phyloP scores from a whole-genome alignment of 345 rosid species.

The Durio zibethinus region DNA sequence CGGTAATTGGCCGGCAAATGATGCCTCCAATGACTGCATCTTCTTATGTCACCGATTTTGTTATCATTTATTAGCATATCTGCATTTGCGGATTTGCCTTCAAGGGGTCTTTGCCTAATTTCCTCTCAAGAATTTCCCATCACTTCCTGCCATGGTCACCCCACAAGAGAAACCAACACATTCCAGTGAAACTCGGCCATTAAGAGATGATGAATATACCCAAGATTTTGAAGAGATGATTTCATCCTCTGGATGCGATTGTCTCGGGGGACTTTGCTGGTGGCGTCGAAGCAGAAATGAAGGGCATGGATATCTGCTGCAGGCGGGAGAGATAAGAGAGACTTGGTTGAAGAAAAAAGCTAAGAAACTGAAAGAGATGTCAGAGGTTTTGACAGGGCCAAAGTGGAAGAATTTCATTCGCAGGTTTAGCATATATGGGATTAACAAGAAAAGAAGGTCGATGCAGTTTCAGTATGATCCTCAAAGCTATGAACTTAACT shows the following conservation, averaged over 20 bases:
- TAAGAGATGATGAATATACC: background rate
- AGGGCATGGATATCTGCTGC: slow-evolving; percentile 8
- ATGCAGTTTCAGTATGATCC: slow-evolving; percentile 55
- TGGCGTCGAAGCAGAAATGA: slow-evolving; percentile 24
- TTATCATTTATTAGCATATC: too few species aligned
- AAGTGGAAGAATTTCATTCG: slow-evolving; percentile 64
- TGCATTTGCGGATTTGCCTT: background rate
- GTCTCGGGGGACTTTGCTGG: slow-evolving; percentile 27
- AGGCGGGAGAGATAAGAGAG: slow-evolving; percentile 19
- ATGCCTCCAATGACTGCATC: background rate
- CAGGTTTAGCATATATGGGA: slow-evolving; percentile 31
- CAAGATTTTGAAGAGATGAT: slow-evolving; percentile 36
- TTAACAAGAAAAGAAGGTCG: slow-evolving; percentile 32
- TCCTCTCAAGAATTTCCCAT: too few species aligned
- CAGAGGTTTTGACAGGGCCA: slow-evolving; percentile 54
- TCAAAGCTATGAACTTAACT: slow-evolving; percentile 63
- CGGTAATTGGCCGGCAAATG: background rate
- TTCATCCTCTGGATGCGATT: slow-evolving; percentile 31
- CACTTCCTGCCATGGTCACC: slow-evolving; percentile 19
- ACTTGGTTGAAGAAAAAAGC: slow-evolving; percentile 33
- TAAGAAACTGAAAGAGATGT: slow-evolving; percentile 39
- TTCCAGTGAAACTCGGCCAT: background rate
- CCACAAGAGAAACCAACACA: slow-evolving; percentile 20
- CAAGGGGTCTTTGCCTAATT: too few species aligned
- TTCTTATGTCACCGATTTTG: too few species aligned